phyloP scores from a whole-genome alignment of 139 green algal genomes.

The Desmodesmus armatus region DNA sequence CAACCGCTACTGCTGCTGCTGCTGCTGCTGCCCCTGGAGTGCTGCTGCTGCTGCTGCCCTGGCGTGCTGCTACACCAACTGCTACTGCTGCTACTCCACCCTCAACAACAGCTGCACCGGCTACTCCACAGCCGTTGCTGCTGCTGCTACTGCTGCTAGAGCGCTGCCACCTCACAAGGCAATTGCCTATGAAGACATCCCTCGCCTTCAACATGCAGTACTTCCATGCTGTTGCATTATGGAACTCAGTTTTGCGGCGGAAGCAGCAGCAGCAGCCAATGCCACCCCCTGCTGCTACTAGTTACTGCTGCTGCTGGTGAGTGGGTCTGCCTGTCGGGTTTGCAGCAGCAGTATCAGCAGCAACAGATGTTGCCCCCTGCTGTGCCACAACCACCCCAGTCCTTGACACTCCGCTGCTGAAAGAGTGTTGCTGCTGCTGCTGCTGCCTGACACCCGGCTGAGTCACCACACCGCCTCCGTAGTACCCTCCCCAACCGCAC shows the following conservation, averaged over 20 bases:
- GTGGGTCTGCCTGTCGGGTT: background rate
- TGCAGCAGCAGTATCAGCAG: background rate
- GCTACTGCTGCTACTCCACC: background rate
- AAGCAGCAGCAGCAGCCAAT: background rate
- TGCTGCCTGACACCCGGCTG: too few relatives aligned
- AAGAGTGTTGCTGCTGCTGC: too few relatives aligned
- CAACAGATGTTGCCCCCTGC: too few relatives aligned
- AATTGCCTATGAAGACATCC: too few relatives aligned
- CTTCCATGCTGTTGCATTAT: background rate
- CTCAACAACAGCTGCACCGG: background rate
- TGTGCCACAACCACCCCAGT: too few relatives aligned
- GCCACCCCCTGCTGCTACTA: background rate
- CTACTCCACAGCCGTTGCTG: too few relatives aligned
- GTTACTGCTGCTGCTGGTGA: background rate
- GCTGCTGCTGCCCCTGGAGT: background rate
- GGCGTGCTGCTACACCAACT: background rate
- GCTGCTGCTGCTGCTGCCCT: slow-evolving; percentile 19
- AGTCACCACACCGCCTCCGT: too few relatives aligned
- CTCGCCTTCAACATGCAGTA: too few relatives aligned
- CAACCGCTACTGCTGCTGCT: slow-evolving; percentile 18
- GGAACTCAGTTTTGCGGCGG: background rate
- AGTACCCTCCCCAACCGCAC: too few relatives aligned
- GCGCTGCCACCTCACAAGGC: too few relatives aligned
- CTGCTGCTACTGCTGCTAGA: background rate
- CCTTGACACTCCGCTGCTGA: too few relatives aligned